Percentiles rank a stretch among this genome's conserved stretches.
Evolutionary conservation across 2,329 filamentous ascomycete genomes (phyloP).

Genomic region (Ceratocystis eucalypticola): DNA sequence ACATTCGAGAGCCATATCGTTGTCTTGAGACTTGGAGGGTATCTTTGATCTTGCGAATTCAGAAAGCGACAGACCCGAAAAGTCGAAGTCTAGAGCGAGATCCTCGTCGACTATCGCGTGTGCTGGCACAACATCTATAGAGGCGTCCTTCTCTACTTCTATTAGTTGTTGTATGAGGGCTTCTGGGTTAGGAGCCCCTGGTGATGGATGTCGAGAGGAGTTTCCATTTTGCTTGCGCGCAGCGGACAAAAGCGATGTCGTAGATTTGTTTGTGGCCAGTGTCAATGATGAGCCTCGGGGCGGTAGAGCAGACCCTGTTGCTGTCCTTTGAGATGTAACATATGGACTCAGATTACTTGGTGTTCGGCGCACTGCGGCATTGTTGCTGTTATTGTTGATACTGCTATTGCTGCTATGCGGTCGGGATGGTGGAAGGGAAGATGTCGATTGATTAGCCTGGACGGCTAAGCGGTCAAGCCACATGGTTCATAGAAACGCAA

Average conservation of each 20-base stretch:
- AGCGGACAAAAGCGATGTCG: conserved; percentile 55
- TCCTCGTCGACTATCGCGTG: conserved; percentile 40
- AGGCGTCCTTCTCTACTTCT: conserved; percentile 10
- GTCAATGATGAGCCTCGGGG: conserved; percentile 55
- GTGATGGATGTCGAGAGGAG: conserved; percentile 38
- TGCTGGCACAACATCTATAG: conserved; percentile 33
- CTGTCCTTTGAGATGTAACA: conserved; percentile 53
- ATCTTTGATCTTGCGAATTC: conserved; percentile 43
- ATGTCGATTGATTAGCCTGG: conserved; percentile 39
- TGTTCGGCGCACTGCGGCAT: conserved; percentile 57
- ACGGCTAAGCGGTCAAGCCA: conserved; percentile 81
- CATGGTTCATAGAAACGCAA: conserved; percentile 39
- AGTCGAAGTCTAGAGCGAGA: conserved; percentile 58
- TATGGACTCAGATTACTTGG: conserved; percentile 52
- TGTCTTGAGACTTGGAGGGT: conserved; percentile 2
- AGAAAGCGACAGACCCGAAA: conserved; percentile 61
- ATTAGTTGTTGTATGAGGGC: conserved; percentile 13
- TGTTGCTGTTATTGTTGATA: conserved; percentile 24
- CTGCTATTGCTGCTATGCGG: conserved; percentile 13
- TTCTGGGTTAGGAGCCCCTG: conserved; percentile 13
- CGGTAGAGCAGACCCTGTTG: conserved; percentile 26
- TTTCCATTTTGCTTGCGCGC: conserved; percentile 55
- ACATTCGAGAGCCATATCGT: conserved; percentile 8
- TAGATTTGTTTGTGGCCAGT: conserved; percentile 66
- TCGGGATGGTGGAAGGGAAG: conserved; percentile 36